Percentiles rank a stretch among this genome's conserved stretches.
These are phyloP conservation scores for Suhomyces wounanorum DNA, from an alignment of 1,139 yeast genomes.

Conservation along the genomic window DNA sequence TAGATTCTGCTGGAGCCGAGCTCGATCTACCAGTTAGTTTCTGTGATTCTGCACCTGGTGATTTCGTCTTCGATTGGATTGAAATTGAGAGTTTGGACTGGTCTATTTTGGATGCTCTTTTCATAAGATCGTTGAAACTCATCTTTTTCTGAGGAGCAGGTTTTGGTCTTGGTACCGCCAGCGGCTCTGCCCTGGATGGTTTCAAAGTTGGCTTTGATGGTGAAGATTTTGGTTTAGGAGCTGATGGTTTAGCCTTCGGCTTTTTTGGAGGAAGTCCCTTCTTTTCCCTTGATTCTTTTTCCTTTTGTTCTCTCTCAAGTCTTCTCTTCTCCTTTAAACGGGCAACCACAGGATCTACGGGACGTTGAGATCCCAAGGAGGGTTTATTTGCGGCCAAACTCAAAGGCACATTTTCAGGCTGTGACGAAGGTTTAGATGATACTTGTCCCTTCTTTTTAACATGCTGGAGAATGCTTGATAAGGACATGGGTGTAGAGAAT, in stretches of 20 bases:
- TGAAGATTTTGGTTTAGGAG: conserved; percentile 12
- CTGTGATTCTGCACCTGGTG: conserved; percentile 16
- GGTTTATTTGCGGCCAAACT: not conserved
- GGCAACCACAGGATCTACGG: conserved; percentile 57
- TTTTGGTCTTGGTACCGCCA: conserved; percentile 5
- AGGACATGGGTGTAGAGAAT: conserved; percentile 19
- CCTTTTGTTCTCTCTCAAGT: conserved; percentile 52
- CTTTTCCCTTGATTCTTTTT: conserved; percentile 31
- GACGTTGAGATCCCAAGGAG: conserved; percentile 2
- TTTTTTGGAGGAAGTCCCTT: conserved; percentile 36
- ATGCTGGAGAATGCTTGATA: conserved; percentile 32
- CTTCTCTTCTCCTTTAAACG: conserved; percentile 66
- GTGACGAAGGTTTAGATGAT: conserved; percentile 1
- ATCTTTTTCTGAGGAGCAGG: conserved; percentile 45
- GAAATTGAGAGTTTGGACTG: conserved; percentile 42
- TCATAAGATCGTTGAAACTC: conserved; percentile 68
- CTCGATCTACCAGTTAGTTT: conserved; percentile 6
- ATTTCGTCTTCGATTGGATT: conserved; percentile 36
- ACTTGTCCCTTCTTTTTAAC: conserved; percentile 36
- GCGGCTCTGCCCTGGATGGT: conserved; percentile 3
- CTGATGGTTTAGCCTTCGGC: conserved; percentile 10
- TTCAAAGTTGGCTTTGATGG: conserved; percentile 8
- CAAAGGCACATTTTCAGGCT: not conserved
- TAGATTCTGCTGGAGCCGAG: conserved; percentile 8
- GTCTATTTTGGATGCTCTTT: conserved; percentile 62